These are phyloP conservation scores for Vicia sativa DNA, from an alignment of 306 rosid species.

Conservation along the genomic window DNA sequence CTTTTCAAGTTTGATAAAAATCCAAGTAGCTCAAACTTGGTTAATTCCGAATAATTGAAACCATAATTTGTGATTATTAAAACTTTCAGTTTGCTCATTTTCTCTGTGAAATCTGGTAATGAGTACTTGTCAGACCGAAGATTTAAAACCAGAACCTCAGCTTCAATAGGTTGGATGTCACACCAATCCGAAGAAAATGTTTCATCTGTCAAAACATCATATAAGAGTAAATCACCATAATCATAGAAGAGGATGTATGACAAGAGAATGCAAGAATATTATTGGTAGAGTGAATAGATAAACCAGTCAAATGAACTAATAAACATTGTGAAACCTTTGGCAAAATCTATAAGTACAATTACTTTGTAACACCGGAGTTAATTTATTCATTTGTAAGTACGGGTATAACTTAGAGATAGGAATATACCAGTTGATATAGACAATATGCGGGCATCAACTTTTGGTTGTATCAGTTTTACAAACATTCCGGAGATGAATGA, in stretches of 20 bases:
- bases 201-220: conserved; percentile 56
- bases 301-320: conserved; percentile 4
- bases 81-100: conserved; percentile 59
- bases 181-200: conserved; percentile 51
- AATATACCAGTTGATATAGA: conserved; percentile 71
- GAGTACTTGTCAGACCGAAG: conserved; percentile 43
- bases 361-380: conserved; percentile 8
- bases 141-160: conserved; percentile 65
- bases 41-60: conserved; percentile 45
- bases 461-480: conserved; percentile 28
- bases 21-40: conserved; percentile 44
- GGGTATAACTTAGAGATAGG: conserved; percentile 20
- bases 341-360: neutral
- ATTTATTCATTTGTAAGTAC: conserved; percentile 5
- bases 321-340: neutral
- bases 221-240: neutral
- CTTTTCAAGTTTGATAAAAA: conserved; percentile 48
- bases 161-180: conserved; percentile 49
- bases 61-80: conserved; percentile 57
- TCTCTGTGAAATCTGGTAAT: conserved; percentile 49
- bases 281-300: neutral
- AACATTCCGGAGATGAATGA: conserved; percentile 14
- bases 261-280: neutral
- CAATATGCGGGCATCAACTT: conserved; percentile 42
- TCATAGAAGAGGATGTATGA: neutral